These are phyloP conservation scores for Phycomyces nitens DNA, from an alignment of 192 early-diverging fungal species.

Conservation along the genomic window DNA sequence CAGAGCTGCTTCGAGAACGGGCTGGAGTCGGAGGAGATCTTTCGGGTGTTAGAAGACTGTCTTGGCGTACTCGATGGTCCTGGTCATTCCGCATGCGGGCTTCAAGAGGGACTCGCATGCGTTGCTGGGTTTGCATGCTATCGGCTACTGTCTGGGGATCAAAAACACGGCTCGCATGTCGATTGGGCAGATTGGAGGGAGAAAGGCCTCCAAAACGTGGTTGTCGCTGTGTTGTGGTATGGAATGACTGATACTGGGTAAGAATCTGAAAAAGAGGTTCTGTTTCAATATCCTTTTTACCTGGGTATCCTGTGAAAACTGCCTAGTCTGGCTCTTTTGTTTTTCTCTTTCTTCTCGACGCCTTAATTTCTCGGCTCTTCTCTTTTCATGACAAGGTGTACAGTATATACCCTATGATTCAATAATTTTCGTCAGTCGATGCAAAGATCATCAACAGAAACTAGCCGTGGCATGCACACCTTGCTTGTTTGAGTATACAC, in stretches of 20 bases:
- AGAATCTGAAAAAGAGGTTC: not conserved
- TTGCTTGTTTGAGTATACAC: constrained; percentile 79
- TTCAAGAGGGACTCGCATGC: constrained; percentile 10
- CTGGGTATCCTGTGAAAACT: not conserved
- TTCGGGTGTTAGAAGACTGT: not conserved
- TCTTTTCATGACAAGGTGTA: constrained; percentile 65
- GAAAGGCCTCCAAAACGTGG: not conserved
- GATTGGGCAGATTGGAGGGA: not conserved
- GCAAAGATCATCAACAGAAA: no score
- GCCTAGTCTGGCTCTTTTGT: constrained; percentile 1
- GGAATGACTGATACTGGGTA: not conserved
- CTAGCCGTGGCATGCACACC: constrained; percentile 23
- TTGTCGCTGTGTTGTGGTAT: not conserved
- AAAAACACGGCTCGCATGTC: not conserved
- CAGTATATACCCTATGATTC: constrained; percentile 65
- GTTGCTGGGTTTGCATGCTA: constrained; percentile 1
- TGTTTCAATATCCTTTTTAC: not conserved
- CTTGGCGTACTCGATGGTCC: not conserved
- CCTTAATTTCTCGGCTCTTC: constrained; percentile 62
- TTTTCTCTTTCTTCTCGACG: constrained; percentile 38
- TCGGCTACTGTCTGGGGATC: not conserved
- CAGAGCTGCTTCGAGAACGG: constrained; percentile 19
- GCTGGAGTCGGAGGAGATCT: constrained; percentile 3
- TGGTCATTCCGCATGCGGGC: constrained; percentile 1
- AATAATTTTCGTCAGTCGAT: constrained; percentile 10